Base-by-base conservation (phyloP, 2,329 filamentous ascomycete species). In the Fusarium buxicola region DNA sequence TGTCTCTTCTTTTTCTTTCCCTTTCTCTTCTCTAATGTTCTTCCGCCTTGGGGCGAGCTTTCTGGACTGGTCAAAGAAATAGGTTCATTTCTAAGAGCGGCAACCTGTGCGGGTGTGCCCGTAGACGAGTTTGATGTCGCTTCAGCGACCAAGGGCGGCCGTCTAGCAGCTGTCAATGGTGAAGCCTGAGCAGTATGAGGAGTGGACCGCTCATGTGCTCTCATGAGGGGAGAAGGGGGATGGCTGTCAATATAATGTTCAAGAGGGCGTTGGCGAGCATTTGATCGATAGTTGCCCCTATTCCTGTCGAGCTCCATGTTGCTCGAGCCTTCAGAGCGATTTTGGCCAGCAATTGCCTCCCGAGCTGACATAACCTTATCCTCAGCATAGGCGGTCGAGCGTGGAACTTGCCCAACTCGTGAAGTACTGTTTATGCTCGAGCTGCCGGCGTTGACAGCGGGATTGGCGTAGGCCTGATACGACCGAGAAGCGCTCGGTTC, bases 101-200 rank as follows among this genome's bases (percentile, higher is more conserved):
- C 78, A 41, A 88, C 80, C 70, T 87, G 86, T 15, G 85, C 82
- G 28, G 84, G 74, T 2, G 76, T 73, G 25, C 71, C 73, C 16
- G 60, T 66, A 8, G 63, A 64, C 16, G 60, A 66, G 36, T 60
- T 58, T 12, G 66, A 66, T 7, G 47, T 54, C n/a, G 48, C 55
- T 25, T 67, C 60, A 18, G 49, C 59, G 36, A 30, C 55, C 13
- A 46, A 46, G 16, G 50, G 60, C n/a, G 52, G 63, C 40, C 63
- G 63, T 76, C 80, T 61, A 75, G 80, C 75, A 72, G 79, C 76
- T 67, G 84, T 79, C 77, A 89, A 72, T 63, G 84, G 80, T 74
- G 90, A 82, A 63, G 86, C 87, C 71, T 91, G 89, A 44, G 88
- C 87, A 49, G 92, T 90, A 47, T 91, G 91, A 71, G 89, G 78